Base-by-base conservation (phyloP, 2,329 filamentous ascomycete species). In the Raffaelea ambrosiae region DNA sequence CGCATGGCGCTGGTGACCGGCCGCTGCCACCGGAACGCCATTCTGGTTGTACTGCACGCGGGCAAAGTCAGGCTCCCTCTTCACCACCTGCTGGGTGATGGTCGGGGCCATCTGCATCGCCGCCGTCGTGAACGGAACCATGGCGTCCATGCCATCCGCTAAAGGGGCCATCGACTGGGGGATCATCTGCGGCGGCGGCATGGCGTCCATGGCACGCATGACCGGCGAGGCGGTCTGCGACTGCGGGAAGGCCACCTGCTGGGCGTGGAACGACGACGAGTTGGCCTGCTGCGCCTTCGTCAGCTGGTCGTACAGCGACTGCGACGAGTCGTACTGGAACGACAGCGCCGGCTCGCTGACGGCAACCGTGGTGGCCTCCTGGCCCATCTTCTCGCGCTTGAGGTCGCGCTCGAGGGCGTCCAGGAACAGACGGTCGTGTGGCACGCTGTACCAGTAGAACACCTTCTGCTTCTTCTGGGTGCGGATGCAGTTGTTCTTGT, bases 391-490 rank as follows among this genome's bases (percentile, higher is more conserved):
- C 72, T 98, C 93, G 62, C 93, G 83, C 82, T 98, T 98, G 63
- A 98, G 71, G 63, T 98, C 93, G 55, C 93, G 85, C 76, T 98
- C 93, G 59, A 98, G 75, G 36, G 93, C 93, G 71, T 98, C 93
- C 57, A 98, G 83, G 71, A 98, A 98, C 45, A 98, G 81, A 47
- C 93, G 83, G 69, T 98, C 93, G 66, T 98, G 93, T 1, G 93
- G 93, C 43, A 98, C 93, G 72, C 90, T 96, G 71, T 97, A 98
- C 93, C 93, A 98, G 73, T 97, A 98, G 63, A 98, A 98, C 56
- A 98, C 93, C 76, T 98, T 98, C 65, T 98, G 93, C 78, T 98
- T 98, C 82, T 98, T 98, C 69, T 98, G 93, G 35, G 93, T 98
- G 58, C 93, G 84, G 59, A 98, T 98, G 77, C 93, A 98, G 75